A percentile compares a stretch with the other conserved stretches of the same genome.
Evolutionary conservation across 208 protist genomes (phyloP).

Genomic region (Wallacemonas sp.): DNA sequence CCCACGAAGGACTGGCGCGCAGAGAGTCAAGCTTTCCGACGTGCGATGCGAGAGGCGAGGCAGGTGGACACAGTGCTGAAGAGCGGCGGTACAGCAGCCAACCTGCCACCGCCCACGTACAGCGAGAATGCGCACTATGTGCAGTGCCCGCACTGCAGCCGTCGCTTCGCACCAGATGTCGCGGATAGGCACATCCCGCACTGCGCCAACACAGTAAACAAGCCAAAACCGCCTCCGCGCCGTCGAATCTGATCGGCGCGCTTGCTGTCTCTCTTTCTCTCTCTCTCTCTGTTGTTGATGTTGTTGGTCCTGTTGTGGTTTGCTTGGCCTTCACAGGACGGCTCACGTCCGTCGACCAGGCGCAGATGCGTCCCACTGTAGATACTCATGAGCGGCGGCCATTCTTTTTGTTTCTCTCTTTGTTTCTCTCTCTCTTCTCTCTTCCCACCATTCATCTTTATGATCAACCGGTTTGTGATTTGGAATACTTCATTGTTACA

Average conservation of each 20-base stretch:
- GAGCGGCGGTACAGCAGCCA: conserved; percentile 62
- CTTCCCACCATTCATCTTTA: no score
- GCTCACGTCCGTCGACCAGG: no score
- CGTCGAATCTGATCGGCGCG: conserved; percentile 27
- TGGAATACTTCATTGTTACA: no score
- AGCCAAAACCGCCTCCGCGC: conserved; percentile 82
- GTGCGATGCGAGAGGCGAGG: conserved; percentile 73
- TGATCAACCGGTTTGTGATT: no score
- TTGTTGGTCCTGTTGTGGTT: no score
- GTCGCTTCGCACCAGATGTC: conserved; percentile 82
- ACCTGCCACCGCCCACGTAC: conserved; percentile 89
- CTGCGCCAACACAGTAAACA: conserved; percentile 80
- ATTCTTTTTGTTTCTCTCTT: no score
- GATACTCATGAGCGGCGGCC: no score
- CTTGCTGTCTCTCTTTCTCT: conserved; percentile 12
- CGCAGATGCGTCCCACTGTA: no score
- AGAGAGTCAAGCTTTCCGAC: conserved; percentile 82
- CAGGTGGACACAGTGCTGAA: conserved; percentile 80
- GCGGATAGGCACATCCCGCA: conserved; percentile 87
- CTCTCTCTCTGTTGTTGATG: conserved; percentile 22
- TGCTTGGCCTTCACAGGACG: no score
- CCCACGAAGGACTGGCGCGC: conserved; percentile 82
- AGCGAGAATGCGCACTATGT: conserved; percentile 86
- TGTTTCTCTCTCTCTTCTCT: no score
- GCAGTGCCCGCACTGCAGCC: conserved; percentile 82